phyloP scores from a whole-genome alignment of 2,329 filamentous ascomycete genomes.

The Aspergillus tubingensis region DNA sequence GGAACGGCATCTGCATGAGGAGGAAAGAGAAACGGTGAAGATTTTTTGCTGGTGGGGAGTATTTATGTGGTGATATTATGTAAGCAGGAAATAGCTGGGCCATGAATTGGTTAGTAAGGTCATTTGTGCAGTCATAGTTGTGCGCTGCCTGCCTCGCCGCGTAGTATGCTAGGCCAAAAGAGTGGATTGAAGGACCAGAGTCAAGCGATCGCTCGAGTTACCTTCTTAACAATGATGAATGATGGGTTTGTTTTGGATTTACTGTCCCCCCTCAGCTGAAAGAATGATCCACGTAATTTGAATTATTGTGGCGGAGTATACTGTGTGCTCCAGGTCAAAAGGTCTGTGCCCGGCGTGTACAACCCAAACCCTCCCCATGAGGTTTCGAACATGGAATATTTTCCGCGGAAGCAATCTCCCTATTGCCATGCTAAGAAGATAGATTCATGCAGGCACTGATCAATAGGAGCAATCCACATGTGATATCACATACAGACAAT shows the following conservation, averaged over 20 bases:
- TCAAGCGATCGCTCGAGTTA: background rate
- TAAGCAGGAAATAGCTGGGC: background rate
- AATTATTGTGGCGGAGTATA: background rate
- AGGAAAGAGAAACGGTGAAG: background rate
- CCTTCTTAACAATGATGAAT: background rate
- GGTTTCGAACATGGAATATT: background rate
- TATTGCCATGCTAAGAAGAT: background rate
- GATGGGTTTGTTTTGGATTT: background rate
- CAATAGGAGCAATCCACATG: slow-evolving; percentile 1
- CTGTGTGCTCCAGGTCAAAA: background rate
- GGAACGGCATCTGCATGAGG: background rate
- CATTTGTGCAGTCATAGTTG: background rate
- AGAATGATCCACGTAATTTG: background rate
- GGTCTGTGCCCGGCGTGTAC: background rate
- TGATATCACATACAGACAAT: slow-evolving; percentile 12
- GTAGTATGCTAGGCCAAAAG: background rate
- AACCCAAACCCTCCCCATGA: background rate
- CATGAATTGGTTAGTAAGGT: background rate
- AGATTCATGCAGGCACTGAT: background rate
- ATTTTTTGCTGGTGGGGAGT: background rate
- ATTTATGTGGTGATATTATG: slow-evolving; percentile 1
- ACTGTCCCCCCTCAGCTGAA: background rate
- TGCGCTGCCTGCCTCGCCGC: background rate
- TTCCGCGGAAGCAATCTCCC: background rate
- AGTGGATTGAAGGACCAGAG: background rate